Conservation (phyloP, 2,329 filamentous ascomycete species). For the Penicillium nordicum region DNA sequence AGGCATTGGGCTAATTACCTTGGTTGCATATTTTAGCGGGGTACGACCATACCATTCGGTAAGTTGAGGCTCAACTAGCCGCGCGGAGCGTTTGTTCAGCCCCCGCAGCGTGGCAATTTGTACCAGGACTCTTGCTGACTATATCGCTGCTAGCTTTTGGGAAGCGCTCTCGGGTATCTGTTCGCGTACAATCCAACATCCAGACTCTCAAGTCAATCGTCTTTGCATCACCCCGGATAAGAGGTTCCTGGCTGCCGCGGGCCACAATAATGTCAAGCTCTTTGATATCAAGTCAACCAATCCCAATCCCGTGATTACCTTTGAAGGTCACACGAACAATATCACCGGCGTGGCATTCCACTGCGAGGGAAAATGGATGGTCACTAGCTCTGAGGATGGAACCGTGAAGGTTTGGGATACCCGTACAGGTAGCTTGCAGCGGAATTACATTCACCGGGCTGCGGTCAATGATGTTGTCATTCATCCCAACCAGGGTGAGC, state of each 20-base stretch:
- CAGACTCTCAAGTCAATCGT: slow-evolving; percentile 96
- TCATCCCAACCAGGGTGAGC: slow-evolving; percentile 95
- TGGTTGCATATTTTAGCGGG: slow-evolving; percentile 51
- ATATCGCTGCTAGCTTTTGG: slow-evolving; percentile 69
- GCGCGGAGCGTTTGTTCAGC: neutral
- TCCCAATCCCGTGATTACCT: slow-evolving; percentile 84
- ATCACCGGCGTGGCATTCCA: slow-evolving; percentile 97
- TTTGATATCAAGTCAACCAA: slow-evolving; percentile 99
- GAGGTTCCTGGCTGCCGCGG: slow-evolving; percentile 80
- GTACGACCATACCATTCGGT: slow-evolving; percentile 75
- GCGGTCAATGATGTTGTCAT: slow-evolving; percentile 99
- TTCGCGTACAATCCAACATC: slow-evolving; percentile 95
- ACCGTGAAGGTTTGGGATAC: slow-evolving; percentile 98
- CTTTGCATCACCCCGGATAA: slow-evolving; percentile 98
- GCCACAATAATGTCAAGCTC: slow-evolving; percentile 85
- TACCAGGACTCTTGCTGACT: neutral
- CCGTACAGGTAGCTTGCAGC: slow-evolving; percentile 76
- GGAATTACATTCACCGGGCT: slow-evolving; percentile 85
- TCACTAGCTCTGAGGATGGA: slow-evolving; percentile 93
- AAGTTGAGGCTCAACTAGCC: slow-evolving; percentile 26
- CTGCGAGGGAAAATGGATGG: slow-evolving; percentile 99
- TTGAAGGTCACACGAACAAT: slow-evolving; percentile 94
- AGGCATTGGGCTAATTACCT: slow-evolving; percentile 13
- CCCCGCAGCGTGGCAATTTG: neutral
- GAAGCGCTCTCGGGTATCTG: slow-evolving; percentile 97